Percentiles rank a stretch among this genome's conserved stretches.
Conservation (phyloP, 2,329 filamentous ascomycete genomes). For the Fonsecaea nubica region DNA sequence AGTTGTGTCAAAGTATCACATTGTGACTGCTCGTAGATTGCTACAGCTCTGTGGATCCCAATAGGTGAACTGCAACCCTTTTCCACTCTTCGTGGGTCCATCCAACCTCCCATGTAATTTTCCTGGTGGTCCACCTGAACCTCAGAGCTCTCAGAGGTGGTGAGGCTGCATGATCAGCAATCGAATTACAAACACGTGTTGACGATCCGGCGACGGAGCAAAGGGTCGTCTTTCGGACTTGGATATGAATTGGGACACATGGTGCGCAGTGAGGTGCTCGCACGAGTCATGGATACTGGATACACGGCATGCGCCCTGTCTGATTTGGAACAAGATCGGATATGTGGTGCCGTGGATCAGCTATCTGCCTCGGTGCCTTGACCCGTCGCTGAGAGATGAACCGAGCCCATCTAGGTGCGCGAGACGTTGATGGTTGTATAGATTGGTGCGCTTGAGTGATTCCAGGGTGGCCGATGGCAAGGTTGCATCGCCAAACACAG, state of each 20-base stretch:
- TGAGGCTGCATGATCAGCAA: constrained; percentile 19
- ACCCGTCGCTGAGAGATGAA: constrained; percentile 7
- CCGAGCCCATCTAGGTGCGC: constrained; percentile 2
- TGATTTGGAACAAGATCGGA: not conserved
- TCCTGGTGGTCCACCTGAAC: not conserved
- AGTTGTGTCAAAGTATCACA: not conserved
- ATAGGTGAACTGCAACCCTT: not conserved
- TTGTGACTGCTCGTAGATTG: not conserved
- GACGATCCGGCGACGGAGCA: constrained; percentile 19
- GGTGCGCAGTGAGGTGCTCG: not conserved
- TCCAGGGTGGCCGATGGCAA: not conserved
- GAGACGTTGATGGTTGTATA: not conserved
- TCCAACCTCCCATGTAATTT: not conserved
- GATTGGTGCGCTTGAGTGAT: constrained; percentile 7
- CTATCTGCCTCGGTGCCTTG: not conserved
- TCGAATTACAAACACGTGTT: constrained; percentile 13
- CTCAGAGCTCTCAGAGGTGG: not conserved
- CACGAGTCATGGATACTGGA: constrained; percentile 5
- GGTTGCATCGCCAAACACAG: constrained; percentile 20
- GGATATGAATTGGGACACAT: not conserved
- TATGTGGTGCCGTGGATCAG: constrained; percentile 1
- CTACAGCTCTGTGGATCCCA: not conserved
- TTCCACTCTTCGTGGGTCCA: not conserved
- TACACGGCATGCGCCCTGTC: not conserved
- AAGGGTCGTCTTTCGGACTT: not conserved